phyloP scores from a whole-genome alignment of 495 filamentous ascomycete genomes.

The Sphaerosporella brunnea region DNA sequence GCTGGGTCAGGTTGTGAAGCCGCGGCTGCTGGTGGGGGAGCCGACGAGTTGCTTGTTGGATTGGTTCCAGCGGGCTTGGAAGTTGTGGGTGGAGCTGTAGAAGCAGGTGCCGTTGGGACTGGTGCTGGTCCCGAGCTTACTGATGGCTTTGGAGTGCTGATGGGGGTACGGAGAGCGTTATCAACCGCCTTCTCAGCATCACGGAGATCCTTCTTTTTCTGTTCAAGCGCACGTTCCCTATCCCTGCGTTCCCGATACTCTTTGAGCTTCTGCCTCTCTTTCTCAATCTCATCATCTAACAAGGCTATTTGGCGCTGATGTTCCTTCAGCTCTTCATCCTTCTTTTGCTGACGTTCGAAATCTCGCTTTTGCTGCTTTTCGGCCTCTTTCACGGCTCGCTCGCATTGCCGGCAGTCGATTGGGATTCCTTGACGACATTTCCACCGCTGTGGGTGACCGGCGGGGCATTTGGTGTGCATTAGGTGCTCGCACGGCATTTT shows the following conservation, averaged over 20 bases:
- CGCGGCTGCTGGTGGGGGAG: neutral
- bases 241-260: neutral
- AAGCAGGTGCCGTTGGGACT: neutral
- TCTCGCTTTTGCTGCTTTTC: constrained; percentile 34
- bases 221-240: neutral
- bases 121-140: neutral
- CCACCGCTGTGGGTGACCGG: constrained; percentile 33
- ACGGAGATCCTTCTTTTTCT: constrained; percentile 5
- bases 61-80: neutral
- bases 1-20: neutral
- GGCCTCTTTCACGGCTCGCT: constrained; percentile 33
- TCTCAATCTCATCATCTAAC: constrained; percentile 40
- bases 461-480: constrained; percentile 33
- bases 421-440: constrained; percentile 26
- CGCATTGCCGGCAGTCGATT: constrained; percentile 32
- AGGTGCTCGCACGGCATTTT: constrained; percentile 39
- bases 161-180: neutral
- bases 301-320: constrained; percentile 37
- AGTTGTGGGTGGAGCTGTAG: neutral
- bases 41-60: neutral
- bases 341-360: constrained; percentile 36
- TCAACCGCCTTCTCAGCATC: neutral
- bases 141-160: neutral
- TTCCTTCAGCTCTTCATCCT: constrained; percentile 32
- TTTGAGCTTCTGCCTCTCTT: constrained; percentile 32